These are phyloP conservation scores for Nissolia schottii DNA, from an alignment of 306 rosid species.

Conservation along the genomic window DNA sequence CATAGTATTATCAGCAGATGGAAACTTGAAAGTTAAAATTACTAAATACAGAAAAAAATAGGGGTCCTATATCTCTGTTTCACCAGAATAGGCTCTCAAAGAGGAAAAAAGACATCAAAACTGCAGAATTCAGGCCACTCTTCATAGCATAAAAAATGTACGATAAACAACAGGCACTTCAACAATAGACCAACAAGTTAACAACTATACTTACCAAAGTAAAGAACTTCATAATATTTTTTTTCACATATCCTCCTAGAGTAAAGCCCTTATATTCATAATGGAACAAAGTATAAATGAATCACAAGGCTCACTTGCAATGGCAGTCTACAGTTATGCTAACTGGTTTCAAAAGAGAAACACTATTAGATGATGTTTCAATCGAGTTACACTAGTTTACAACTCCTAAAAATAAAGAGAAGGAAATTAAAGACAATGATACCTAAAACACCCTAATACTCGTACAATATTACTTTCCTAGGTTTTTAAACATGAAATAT, in stretches of 20 bases:
- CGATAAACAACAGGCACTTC: neutral
- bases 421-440: constrained; percentile 7
- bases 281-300: neutral
- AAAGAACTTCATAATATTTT: neutral
- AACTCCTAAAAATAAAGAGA: neutral
- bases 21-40: neutral
- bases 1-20: neutral
- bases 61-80: neutral
- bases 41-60: neutral
- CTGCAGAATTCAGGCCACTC: neutral
- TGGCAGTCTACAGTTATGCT: neutral
- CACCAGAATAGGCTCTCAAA: constrained; percentile 8
- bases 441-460: neutral
- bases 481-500: constrained; percentile 6
- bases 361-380: neutral
- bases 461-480: neutral
- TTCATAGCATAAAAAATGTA: neutral
- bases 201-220: neutral
- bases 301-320: constrained; percentile 5
- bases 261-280: neutral
- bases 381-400: neutral
- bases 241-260: neutral
- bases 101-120: neutral
- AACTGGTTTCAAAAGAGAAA: constrained; percentile 2
- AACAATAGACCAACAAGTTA: neutral